Evolutionary conservation across 768 basidiomycete genomes (phyloP), one percentile per base, ranked within the genome.

Genomic region (Hydnum rufescens): DNA sequence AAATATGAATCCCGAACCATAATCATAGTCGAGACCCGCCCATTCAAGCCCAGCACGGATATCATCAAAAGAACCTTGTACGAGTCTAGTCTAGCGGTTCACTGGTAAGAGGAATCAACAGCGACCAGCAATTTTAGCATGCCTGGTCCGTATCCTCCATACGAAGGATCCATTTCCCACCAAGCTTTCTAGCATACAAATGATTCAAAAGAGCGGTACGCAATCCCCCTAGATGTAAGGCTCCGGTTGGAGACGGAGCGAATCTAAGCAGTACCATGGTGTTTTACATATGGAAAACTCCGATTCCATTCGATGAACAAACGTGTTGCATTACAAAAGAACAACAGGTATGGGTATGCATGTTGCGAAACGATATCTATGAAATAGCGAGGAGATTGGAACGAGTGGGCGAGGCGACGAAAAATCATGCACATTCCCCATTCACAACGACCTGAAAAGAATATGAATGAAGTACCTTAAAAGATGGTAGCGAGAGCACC

Each of bases 91-190:
- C 92, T 97, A 61, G 34, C 13, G 3, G 6, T 57, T 3, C 54
- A 55, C 19, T 25, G 50, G 36, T 16, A 13, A 25, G 8, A 29
- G n/a, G 30, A 23, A 32, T 29, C 23, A 51, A 51, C 26, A 53
- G 36, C 25, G 47, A n/a, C 13, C 13, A n/a, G 62, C 3, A 16
- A 13, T 8, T 8, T 13, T 8, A 47, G 53, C 78, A 58, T 58
- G 92, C 93, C 57, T 79, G 69, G 63, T 99, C 95, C 0, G 95
- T 99, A 64, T 97, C 95, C 65, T 97, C 93, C 36, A 97, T 78
- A 49, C 95, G 71, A 59, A 97, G 67, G 32, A 96, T 75, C 87
- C 88, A 95, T 60, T 81, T 81, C 2, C 93, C 95, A 2, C 76
- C 78, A 13, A 75, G 69, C 63, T 85, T 87, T 59, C 73, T 74